Conservation (phyloP, 2,329 filamentous ascomycete species). For the Claviceps cyperi region DNA sequence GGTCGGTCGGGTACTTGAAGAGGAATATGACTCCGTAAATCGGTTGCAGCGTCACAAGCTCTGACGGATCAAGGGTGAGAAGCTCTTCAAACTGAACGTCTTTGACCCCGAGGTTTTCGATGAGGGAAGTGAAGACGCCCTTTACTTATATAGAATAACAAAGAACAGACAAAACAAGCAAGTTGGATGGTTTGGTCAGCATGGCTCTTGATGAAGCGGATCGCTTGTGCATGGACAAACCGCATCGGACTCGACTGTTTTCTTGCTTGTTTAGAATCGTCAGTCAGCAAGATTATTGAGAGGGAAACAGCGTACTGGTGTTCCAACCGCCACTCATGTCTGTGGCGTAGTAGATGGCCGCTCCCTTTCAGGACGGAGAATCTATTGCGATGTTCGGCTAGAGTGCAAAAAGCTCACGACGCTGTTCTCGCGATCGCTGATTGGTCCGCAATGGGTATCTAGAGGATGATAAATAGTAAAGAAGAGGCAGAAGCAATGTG, state of each 20-base stretch:
- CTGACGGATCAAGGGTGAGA: conserved; percentile 68
- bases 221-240: conserved; percentile 35
- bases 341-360: neutral
- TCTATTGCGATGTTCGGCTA: neutral
- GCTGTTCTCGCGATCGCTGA: neutral
- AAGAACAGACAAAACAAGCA: neutral
- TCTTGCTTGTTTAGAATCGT: neutral
- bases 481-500: neutral
- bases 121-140: conserved; percentile 95
- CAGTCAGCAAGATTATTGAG: conserved; percentile 1
- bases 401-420: neutral
- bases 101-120: conserved; percentile 80
- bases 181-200: neutral
- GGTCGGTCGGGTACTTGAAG: conserved; percentile 83
- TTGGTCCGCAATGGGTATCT: too few species aligned
- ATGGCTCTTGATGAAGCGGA: neutral
- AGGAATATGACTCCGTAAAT: conserved; percentile 97
- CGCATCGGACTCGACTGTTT: conserved; percentile 79
- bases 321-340: conserved; percentile 79
- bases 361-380: too few species aligned
- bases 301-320: conserved; percentile 46
- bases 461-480: too few species aligned
- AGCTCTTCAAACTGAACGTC: conserved; percentile 96
- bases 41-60: conserved; percentile 55
- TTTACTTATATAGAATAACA: conserved; percentile 11